Evolutionary conservation across 306 rosid species (phyloP).

Genomic region (Crotalaria pallida): DNA sequence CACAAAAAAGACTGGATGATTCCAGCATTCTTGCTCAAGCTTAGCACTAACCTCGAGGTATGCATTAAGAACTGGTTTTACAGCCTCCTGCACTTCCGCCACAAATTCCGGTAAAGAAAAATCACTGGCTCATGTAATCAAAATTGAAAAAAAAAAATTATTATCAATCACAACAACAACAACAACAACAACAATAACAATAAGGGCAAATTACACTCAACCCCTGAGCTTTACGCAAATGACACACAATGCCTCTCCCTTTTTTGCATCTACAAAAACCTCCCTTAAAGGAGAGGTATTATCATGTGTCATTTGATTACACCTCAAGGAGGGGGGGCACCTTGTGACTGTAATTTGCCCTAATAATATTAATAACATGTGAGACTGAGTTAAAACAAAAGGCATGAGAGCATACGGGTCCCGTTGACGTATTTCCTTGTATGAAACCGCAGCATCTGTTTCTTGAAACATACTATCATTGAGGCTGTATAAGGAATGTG

Average conservation of each 20-base stretch:
- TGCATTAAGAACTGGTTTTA: conserved; percentile 87
- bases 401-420: conserved; percentile 66
- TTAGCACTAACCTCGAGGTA: conserved; percentile 58
- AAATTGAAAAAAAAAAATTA: conserved; percentile 13
- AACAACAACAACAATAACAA: not conserved
- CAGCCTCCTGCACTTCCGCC: conserved; percentile 76
- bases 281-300: too few relatives aligned
- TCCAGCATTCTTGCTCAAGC: conserved; percentile 9
- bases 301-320: too few relatives aligned
- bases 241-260: too few relatives aligned
- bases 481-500: conserved; percentile 47
- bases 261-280: too few relatives aligned
- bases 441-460: conserved; percentile 78
- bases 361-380: conserved; percentile 1
- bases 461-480: conserved; percentile 85
- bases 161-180: conserved; percentile 1
- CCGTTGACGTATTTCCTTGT: conserved; percentile 79
- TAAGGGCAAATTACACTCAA: too few relatives aligned
- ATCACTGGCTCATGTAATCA: conserved; percentile 37
- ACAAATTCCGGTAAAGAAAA: conserved; percentile 85
- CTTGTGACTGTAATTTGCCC: too few relatives aligned
- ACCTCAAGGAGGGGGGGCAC: too few relatives aligned
- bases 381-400: conserved; percentile 11
- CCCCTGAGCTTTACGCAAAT: too few relatives aligned
- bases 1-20: not conserved